These are phyloP conservation scores for Aspergillus pseudoviridinutans DNA, from an alignment of 2,329 filamentous ascomycete species.

Conservation along the genomic window DNA sequence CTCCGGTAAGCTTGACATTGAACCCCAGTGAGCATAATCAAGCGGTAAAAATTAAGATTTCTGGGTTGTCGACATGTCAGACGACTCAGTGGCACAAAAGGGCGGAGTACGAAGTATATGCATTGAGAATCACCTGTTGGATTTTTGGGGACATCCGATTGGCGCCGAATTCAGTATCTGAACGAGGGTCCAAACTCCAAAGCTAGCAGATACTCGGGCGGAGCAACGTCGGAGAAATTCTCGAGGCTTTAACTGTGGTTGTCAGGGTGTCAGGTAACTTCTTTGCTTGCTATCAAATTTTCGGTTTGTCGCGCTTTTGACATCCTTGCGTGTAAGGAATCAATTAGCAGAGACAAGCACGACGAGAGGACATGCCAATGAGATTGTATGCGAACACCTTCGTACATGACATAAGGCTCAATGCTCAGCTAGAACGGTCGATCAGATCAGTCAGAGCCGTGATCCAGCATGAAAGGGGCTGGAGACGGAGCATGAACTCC, in stretches of 20 bases:
- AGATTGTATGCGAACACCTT: background rate
- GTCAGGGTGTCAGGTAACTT: background rate
- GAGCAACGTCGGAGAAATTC: slow-evolving; percentile 2
- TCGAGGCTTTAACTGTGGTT: background rate
- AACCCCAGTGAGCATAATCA: background rate
- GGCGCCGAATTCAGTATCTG: slow-evolving; percentile 1
- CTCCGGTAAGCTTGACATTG: background rate
- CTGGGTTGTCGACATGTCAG: background rate
- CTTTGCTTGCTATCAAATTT: background rate
- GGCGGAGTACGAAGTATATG: background rate
- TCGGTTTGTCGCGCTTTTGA: background rate
- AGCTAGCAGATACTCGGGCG: background rate
- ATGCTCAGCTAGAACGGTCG: background rate
- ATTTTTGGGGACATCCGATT: slow-evolving; percentile 5
- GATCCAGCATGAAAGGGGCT: background rate
- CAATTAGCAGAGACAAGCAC: background rate
- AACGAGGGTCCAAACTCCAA: background rate
- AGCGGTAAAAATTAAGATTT: background rate
- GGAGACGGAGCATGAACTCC: background rate
- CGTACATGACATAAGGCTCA: background rate
- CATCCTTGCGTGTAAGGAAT: background rate
- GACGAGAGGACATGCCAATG: background rate
- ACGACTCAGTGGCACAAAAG: background rate
- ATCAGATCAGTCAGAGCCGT: background rate
- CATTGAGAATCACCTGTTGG: background rate